Conservation (phyloP, 306 rosid species). For the Psophocarpus tetragonolobus region DNA sequence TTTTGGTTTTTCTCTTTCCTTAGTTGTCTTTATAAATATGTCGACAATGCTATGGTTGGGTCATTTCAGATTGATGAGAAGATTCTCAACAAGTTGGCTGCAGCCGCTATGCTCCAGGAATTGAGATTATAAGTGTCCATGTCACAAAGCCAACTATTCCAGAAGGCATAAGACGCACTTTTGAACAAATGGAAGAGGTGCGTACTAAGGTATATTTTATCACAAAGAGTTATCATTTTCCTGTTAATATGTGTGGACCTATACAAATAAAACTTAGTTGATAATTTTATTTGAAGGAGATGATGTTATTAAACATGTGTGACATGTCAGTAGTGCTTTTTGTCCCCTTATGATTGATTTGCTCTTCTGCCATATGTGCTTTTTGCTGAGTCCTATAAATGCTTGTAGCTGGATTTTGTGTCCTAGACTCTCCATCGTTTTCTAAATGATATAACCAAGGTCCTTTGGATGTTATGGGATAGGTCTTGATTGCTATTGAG, state of each 20-base stretch:
- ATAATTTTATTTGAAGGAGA: conserved; percentile 18
- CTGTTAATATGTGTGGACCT: conserved; percentile 5
- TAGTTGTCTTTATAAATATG: background rate
- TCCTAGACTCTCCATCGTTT: background rate
- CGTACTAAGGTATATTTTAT: conserved; percentile 76
- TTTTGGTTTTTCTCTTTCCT: conserved; percentile 6
- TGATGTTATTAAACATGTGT: background rate
- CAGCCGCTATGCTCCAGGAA: conserved; percentile 91
- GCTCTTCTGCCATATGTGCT: background rate
- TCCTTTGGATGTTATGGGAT: conserved; percentile 36
- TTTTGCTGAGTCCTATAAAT: background rate
- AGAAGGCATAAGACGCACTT: conserved; percentile 66
- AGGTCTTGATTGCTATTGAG: conserved; percentile 91
- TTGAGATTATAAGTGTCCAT: conserved; percentile 84
- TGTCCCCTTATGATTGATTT: background rate
- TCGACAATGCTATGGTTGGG: conserved; percentile 7
- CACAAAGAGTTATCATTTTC: conserved; percentile 21
- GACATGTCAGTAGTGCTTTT: background rate
- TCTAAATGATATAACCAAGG: conserved; percentile 17
- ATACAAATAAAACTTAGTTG: background rate
- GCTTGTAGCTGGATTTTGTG: conserved; percentile 20
- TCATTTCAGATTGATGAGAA: conserved; percentile 82
- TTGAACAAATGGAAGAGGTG: conserved; percentile 93
- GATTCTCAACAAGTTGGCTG: conserved; percentile 94
- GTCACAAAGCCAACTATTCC: conserved; percentile 94